These are phyloP conservation scores for Fusarium hostae DNA, from an alignment of 2,329 filamentous ascomycete genomes.

Conservation along the genomic window DNA sequence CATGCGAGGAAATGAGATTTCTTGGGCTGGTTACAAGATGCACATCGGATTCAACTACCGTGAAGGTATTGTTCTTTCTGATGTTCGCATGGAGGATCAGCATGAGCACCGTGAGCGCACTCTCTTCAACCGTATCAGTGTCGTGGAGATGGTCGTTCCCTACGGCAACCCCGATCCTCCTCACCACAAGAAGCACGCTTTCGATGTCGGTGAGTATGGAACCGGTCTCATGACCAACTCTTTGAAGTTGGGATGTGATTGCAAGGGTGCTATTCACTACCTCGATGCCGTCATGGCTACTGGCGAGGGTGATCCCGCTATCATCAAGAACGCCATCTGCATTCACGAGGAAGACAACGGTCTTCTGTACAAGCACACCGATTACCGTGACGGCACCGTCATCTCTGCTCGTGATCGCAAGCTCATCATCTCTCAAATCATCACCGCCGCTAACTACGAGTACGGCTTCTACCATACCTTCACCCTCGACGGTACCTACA, in stretches of 20 bases:
- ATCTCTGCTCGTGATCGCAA: slow-evolving; percentile 68
- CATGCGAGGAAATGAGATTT: slow-evolving; percentile 60
- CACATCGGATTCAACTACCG: slow-evolving; percentile 78
- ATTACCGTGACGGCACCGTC: slow-evolving; percentile 68
- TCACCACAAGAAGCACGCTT: slow-evolving; percentile 84
- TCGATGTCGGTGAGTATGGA: slow-evolving; percentile 84
- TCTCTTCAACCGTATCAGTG: slow-evolving; percentile 73
- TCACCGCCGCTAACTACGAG: slow-evolving; percentile 75
- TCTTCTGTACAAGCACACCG: slow-evolving; percentile 73
- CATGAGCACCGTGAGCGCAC: slow-evolving; percentile 58
- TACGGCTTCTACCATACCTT: slow-evolving; percentile 58
- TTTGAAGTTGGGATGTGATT: slow-evolving; percentile 82
- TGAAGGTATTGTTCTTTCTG: slow-evolving; percentile 76
- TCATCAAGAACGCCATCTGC: slow-evolving; percentile 94
- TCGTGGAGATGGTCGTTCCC: slow-evolving; percentile 78
- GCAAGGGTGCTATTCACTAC: slow-evolving; percentile 92
- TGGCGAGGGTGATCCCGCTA: slow-evolving; percentile 77
- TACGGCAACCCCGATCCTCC: slow-evolving; percentile 84
- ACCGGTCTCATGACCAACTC: slow-evolving; percentile 88
- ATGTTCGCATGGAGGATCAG: slow-evolving; percentile 71
- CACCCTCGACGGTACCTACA: slow-evolving; percentile 73
- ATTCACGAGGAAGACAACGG: slow-evolving; percentile 74
- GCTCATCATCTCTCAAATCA: slow-evolving; percentile 72
- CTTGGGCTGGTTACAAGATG: slow-evolving; percentile 76
- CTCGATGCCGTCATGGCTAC: slow-evolving; percentile 90